Conservation (phyloP, 305 asterid species). For the Euphrasia arctica region DNA sequence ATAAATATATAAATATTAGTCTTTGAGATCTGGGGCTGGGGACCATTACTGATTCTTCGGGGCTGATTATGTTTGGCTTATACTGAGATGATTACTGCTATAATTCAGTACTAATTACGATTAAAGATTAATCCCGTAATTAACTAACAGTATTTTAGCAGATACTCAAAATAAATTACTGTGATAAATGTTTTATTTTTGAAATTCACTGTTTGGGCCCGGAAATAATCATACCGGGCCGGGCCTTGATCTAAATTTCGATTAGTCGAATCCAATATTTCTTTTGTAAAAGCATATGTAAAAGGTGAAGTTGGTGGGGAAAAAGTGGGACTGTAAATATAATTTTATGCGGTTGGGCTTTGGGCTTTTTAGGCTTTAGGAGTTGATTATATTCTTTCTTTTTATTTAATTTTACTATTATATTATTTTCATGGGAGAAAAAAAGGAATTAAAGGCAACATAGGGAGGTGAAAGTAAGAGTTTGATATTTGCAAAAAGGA, state of each 20-base stretch:
- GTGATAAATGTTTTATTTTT: too few species aligned
- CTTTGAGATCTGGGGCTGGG: slow-evolving; percentile 4
- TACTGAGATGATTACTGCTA: neutral
- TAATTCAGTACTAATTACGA: neutral
- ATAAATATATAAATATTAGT: neutral
- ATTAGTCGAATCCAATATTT: too few species aligned
- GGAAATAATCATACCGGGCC: too few species aligned
- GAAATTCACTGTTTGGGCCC: too few species aligned
- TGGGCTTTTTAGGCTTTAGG: neutral
- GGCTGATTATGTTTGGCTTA: neutral
- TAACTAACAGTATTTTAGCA: neutral
- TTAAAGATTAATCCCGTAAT: neutral
- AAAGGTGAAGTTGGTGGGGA: slow-evolving; percentile 29
- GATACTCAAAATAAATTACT: too few species aligned
- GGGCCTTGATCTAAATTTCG: too few species aligned
- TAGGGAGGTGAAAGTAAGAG: too few species aligned
- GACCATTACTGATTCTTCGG: neutral
- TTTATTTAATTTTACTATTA: too few species aligned
- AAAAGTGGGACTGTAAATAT: slow-evolving; percentile 29
- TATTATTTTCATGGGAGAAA: neutral
- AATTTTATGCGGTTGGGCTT: slow-evolving; percentile 27
- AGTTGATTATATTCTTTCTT: too few species aligned
- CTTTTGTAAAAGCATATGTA: neutral
- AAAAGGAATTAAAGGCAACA: too few species aligned
- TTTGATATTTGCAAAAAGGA: too few species aligned